Evolutionary conservation across 805 yeast species (phyloP), one percentile per base, ranked within the genome.

Genomic region (Torulaspora maleeae): DNA sequence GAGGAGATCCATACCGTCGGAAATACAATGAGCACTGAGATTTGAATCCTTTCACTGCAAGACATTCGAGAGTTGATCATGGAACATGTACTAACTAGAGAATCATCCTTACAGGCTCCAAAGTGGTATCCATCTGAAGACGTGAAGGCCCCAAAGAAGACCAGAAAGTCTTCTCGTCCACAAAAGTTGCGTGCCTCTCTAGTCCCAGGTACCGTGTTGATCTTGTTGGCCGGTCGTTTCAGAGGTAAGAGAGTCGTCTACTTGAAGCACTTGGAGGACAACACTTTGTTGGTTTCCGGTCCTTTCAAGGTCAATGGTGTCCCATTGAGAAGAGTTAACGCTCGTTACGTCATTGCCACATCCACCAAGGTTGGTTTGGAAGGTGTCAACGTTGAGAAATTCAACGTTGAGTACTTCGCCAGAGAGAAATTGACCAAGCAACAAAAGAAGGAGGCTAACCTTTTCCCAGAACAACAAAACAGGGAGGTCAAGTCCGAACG

Each of bases 291-390:
- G 70, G 96, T 91, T 56, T 77, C 96, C 53, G 99, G 99, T 73
- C 99, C 99, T 68, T 93, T 91, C 95, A 91, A 93, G 83, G 87
- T 91, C 68, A 91, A 91, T 79, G 99, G 99, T 80, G 99, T 91
- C 63, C 98, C 99, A 73, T 81, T 91, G 74, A 89, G 98, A 85
- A 87, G 97, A 82, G 98, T 91, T 64, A 93, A 91, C 75, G 83
- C 97, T 65, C 87, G 96, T 76, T 93, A 91, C 78, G 99, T 93
- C 64, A 91, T 91, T 77, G 98, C 97, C 68, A 91, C 99, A 70
- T 88, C 96, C 62, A 93, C 99, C 76, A 76, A 79, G 73, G 86
- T 93, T 67, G 74, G 80, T 59, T 83, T 91, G 60, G 78, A 80
- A 48, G 74, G 82, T 59, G 87, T 89, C 61, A 86, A 86, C 68